Percentiles rank a stretch among this genome's conserved stretches.
phyloP scores from a whole-genome alignment of 306 rosid species.

The Sphenostylis stenocarpa region DNA sequence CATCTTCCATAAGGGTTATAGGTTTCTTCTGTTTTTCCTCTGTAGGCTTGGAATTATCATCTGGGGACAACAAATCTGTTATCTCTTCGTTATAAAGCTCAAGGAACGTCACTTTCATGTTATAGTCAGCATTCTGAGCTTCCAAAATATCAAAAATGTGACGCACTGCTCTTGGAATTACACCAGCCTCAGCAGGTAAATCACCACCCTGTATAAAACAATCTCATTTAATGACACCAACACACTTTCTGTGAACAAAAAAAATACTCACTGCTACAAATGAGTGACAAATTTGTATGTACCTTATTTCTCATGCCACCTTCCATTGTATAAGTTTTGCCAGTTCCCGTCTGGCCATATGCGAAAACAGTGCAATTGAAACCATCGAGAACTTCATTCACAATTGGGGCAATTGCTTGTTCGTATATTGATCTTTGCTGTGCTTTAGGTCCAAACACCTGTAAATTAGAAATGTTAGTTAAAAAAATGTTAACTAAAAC shows the following conservation, averaged over 20 bases:
- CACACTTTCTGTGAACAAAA: neutral
- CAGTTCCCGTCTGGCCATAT: slow-evolving; percentile 97
- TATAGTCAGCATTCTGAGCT: slow-evolving; percentile 84
- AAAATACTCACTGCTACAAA: neutral
- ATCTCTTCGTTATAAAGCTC: slow-evolving; percentile 96
- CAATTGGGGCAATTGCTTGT: slow-evolving; percentile 91
- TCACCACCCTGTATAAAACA: slow-evolving; percentile 62
- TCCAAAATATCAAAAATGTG: slow-evolving; percentile 91
- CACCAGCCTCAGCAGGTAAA: slow-evolving; percentile 90
- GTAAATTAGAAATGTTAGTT: neutral
- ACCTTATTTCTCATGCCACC: slow-evolving; percentile 96
- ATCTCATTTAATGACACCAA: neutral
- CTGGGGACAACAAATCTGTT: slow-evolving; percentile 77
- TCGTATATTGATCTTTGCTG: slow-evolving; percentile 92
- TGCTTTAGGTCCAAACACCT: slow-evolving; percentile 95
- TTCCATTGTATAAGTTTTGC: slow-evolving; percentile 99
- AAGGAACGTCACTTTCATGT: slow-evolving; percentile 86
- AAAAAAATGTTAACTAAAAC: neutral
- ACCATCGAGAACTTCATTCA: slow-evolving; percentile 93
- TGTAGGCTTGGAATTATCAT: slow-evolving; percentile 58
- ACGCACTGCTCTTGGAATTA: slow-evolving; percentile 93
- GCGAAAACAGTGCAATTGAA: slow-evolving; percentile 96
- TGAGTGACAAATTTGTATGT: slow-evolving; percentile 8
- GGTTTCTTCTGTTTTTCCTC: slow-evolving; percentile 85
- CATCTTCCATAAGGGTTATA: slow-evolving; percentile 85